Evolutionary conservation across 345 rosid species (phyloP), one percentile per base, ranked within the genome.

Genomic region (Sonneratia caseolaris): DNA sequence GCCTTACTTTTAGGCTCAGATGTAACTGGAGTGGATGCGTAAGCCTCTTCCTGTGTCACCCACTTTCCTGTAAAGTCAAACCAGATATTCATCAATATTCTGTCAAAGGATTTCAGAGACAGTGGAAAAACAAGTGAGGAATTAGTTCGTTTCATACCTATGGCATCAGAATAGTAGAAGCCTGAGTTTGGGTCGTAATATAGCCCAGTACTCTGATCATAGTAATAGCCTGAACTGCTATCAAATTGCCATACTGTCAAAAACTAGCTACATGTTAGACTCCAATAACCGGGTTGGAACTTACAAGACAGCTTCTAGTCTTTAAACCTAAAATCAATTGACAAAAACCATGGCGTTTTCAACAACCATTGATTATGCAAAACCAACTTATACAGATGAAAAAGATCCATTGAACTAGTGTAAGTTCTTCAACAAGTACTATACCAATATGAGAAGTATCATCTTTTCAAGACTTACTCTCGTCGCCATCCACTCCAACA

Each of bases 41-140:
- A 87, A 24, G 99, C 99, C 82, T 89, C 97, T 56, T 90, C 89
- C 74, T 79, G 88, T 15, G 92, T 82, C 76, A 92, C 97, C 97
- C 97, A 90, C 77, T 83, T 88, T 42, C 97, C 97, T 94, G 87
- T 81, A 73, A 72, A 86, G 84, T 57, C 59, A n/a, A 49, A 75
- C n/a, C 53, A 69, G 71, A 77, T 71, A 70, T 62, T 73, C 48
- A 35, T 69, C n/a, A 73, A 66, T 47, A 13, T 48, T 11, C 64
- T 53, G 45, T 38, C 70, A 62, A 75, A 37, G 67, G 70, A 43
- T 48, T 43, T 38, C 19, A 13, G 22, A 43, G 37, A 55, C 62
- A 35, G 66, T 61, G 53, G 22, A 42, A 74, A 37, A 71, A 53
- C 56, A 70, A 69, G 15, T 22, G 68, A n/a, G 27, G 18, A 36